Evolutionary conservation across 2,329 filamentous ascomycete genomes (phyloP).

Genomic region (Fusarium compactum): DNA sequence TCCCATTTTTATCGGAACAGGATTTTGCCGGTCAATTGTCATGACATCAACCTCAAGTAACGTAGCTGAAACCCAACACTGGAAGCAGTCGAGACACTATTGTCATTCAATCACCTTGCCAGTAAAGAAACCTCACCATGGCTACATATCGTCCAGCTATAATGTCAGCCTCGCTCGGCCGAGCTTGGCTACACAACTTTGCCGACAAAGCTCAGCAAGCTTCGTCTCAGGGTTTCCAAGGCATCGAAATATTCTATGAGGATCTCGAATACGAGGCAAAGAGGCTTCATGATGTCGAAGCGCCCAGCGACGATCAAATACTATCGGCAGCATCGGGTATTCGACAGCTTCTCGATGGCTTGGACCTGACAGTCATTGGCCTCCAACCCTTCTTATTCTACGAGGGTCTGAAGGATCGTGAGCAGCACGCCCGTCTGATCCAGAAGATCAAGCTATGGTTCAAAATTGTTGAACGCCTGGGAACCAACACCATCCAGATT

Average conservation of each 20-base stretch:
- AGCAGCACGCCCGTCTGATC: background rate
- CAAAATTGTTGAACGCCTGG: background rate
- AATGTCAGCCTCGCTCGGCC: slow-evolving; percentile 8
- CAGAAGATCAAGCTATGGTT: slow-evolving; percentile 15
- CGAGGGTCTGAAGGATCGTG: slow-evolving; percentile 4
- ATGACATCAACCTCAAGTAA: background rate
- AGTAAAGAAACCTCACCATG: background rate
- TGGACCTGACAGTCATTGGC: slow-evolving; percentile 10
- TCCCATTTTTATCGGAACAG: slow-evolving; percentile 6
- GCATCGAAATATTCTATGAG: slow-evolving; percentile 19
- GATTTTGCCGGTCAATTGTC: background rate
- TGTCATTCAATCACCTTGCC: accelerated
- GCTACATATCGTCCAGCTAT: slow-evolving; percentile 2
- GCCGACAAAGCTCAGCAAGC: slow-evolving; percentile 2
- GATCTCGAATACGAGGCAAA: slow-evolving; percentile 21
- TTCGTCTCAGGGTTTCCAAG: slow-evolving; percentile 5
- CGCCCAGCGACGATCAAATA: background rate
- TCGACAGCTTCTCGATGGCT: background rate
- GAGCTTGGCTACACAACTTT: slow-evolving; percentile 20
- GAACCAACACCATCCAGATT: slow-evolving; percentile 13
- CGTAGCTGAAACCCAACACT: accelerated
- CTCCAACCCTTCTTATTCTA: slow-evolving; percentile 17
- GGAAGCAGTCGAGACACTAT: no score
- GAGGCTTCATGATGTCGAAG: background rate
- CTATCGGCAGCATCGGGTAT: background rate